Conservation (phyloP, 208 protist species). For the Sergeia podlipaevii region DNA sequence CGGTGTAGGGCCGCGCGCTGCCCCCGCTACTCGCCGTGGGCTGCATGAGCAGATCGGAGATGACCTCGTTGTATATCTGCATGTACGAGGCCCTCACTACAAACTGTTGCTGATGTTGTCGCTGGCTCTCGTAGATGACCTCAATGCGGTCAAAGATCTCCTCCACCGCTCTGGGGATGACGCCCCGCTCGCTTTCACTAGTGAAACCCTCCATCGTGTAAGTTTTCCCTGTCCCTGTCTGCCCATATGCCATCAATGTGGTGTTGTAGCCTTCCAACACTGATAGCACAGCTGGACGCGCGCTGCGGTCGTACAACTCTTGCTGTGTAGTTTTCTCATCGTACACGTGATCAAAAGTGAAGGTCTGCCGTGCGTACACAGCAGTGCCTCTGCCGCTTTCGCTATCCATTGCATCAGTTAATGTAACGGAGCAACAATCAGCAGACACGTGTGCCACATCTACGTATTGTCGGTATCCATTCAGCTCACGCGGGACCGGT, state of each 20-base stretch:
- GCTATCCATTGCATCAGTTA: slow-evolving; percentile 72
- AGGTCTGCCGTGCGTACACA: slow-evolving; percentile 72
- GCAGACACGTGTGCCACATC: slow-evolving; percentile 56
- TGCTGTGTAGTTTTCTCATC: slow-evolving; percentile 40
- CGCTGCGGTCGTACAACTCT: slow-evolving; percentile 72
- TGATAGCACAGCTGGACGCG: slow-evolving; percentile 62
- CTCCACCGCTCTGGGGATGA: slow-evolving; percentile 67
- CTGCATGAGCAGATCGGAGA: slow-evolving; percentile 73
- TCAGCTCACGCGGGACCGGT: slow-evolving; percentile 72
- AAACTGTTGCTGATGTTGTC: slow-evolving; percentile 26
- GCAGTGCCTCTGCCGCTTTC: slow-evolving; percentile 35
- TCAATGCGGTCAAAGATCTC: slow-evolving; percentile 53
- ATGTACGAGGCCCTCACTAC: slow-evolving; percentile 75
- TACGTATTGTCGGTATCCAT: slow-evolving; percentile 50
- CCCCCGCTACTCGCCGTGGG: slow-evolving; percentile 6
- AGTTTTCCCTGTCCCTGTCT: slow-evolving; percentile 85
- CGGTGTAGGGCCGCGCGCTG: slow-evolving; percentile 17
- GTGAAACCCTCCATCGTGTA: slow-evolving; percentile 90
- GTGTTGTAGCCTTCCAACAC: slow-evolving; percentile 84
- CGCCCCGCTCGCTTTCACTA: slow-evolving; percentile 72
- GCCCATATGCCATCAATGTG: slow-evolving; percentile 86
- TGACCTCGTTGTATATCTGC: slow-evolving; percentile 91
- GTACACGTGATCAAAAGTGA: slow-evolving; percentile 75
- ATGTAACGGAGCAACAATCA: slow-evolving; percentile 45
- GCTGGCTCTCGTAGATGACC: slow-evolving; percentile 6